Evolutionary conservation across 352 stramenopile genomes (phyloP).

Genomic region (Pythium chondricola): DNA sequence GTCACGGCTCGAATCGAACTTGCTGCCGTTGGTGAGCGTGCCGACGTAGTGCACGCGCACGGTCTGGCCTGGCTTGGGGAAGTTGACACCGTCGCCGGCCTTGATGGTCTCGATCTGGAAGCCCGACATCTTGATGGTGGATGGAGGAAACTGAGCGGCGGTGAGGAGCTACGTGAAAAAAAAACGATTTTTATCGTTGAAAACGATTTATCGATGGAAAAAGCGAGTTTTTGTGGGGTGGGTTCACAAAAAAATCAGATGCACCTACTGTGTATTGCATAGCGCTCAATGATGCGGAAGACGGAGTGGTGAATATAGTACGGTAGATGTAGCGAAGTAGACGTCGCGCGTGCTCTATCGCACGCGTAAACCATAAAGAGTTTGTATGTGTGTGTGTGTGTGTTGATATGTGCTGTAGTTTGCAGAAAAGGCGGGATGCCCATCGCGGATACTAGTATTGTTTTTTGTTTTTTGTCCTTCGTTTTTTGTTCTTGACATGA

Average conservation of each 20-base stretch:
- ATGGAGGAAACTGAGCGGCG: background rate
- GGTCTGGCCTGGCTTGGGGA: slow-evolving; percentile 58
- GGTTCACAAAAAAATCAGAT: slow-evolving; percentile 5
- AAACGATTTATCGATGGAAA: slow-evolving; percentile 4
- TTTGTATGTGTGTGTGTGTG: too few species aligned
- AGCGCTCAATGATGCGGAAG: too few species aligned
- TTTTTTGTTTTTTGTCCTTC: too few species aligned
- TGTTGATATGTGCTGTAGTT: too few species aligned
- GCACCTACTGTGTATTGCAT: too few species aligned
- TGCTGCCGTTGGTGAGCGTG: slow-evolving; percentile 66
- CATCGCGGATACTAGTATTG: too few species aligned
- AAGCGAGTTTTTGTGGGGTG: slow-evolving; percentile 1
- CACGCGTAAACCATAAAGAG: too few species aligned
- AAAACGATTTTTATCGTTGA: background rate
- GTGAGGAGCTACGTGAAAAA: background rate
- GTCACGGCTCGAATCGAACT: slow-evolving; percentile 82
- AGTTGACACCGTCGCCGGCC: slow-evolving; percentile 70
- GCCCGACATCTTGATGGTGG: slow-evolving; percentile 21
- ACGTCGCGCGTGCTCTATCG: too few species aligned
- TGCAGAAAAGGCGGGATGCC: too few species aligned
- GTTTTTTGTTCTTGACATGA: too few species aligned
- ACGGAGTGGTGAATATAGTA: too few species aligned
- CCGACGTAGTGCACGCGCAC: slow-evolving; percentile 77
- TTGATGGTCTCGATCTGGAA: slow-evolving; percentile 79
- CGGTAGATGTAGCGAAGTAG: too few species aligned